These are phyloP conservation scores for Ceratocystis huliohia DNA, from an alignment of 2,329 filamentous ascomycete species.

Conservation along the genomic window DNA sequence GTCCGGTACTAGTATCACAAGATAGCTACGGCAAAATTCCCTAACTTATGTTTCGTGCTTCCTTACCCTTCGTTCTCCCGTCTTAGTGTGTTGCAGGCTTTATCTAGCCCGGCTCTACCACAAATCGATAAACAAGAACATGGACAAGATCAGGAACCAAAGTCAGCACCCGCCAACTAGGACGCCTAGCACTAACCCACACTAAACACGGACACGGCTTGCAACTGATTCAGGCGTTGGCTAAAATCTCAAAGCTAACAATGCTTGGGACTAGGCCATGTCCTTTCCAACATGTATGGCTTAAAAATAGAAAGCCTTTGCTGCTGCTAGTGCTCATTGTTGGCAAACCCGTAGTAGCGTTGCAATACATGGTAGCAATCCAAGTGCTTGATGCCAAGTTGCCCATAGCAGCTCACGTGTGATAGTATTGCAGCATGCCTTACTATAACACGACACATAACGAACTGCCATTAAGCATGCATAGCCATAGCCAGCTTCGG, in stretches of 20 bases:
- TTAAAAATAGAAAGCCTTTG: conserved; percentile 1
- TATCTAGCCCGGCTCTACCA: not conserved
- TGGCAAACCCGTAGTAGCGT: not conserved
- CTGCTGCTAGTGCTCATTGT: not conserved
- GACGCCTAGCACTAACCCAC: not conserved
- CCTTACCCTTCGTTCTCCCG: not conserved
- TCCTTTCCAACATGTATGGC: not conserved
- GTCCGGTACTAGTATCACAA: not conserved
- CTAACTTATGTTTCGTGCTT: not conserved
- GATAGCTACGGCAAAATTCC: not conserved
- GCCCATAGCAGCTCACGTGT: not conserved
- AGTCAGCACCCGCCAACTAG: not conserved
- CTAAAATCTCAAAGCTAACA: not conserved
- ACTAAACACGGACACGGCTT: conserved; percentile 2
- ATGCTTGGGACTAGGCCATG: not conserved
- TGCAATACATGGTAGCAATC: not conserved
- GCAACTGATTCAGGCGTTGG: not conserved
- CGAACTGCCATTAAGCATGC: not conserved
- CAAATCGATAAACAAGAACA: not conserved
- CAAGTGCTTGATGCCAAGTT: not conserved
- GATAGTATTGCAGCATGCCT: not conserved
- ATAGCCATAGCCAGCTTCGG: too few relatives aligned
- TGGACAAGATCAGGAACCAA: not conserved
- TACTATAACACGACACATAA: not conserved
- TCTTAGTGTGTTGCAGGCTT: not conserved